Conservation (phyloP, 495 filamentous ascomycete genomes). For the Aspergillus steynii region DNA sequence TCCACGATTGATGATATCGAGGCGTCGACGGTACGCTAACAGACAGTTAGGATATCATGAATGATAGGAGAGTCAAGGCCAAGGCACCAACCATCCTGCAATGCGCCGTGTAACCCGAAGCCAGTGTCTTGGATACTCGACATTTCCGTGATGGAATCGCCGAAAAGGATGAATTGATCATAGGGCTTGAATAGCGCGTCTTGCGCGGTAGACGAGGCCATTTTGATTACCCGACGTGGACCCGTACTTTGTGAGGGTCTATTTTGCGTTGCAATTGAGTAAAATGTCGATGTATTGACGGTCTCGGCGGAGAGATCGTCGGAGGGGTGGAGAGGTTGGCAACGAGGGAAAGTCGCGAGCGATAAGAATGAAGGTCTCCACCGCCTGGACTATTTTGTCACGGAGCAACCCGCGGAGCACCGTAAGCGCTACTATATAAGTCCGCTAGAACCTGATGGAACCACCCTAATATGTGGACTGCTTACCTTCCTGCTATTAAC, state of each 20-base stretch:
- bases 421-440: too few species aligned
- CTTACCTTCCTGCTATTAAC: too few species aligned
- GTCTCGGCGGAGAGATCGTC: too few species aligned
- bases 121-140: slow-evolving; percentile 57
- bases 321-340: background rate
- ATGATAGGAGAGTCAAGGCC: background rate
- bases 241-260: background rate
- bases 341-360: background rate
- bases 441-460: too few species aligned
- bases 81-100: slow-evolving; percentile 60
- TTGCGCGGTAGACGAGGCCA: slow-evolving; percentile 4
- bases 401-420: too few species aligned
- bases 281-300: too few species aligned
- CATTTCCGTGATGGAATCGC: slow-evolving; percentile 75
- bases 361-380: too few species aligned
- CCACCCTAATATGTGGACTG: too few species aligned
- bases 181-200: slow-evolving; percentile 39
- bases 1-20: slow-evolving; percentile 71
- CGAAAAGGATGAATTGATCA: slow-evolving; percentile 77
- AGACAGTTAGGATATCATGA: slow-evolving; percentile 6
- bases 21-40: slow-evolving; percentile 59
- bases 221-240: background rate
- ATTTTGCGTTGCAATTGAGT: background rate
- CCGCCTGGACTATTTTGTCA: too few species aligned
- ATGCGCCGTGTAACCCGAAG: slow-evolving; percentile 69